phyloP scores from a whole-genome alignment of 495 filamentous ascomycete genomes.

The Trichoderma erinaceum region DNA sequence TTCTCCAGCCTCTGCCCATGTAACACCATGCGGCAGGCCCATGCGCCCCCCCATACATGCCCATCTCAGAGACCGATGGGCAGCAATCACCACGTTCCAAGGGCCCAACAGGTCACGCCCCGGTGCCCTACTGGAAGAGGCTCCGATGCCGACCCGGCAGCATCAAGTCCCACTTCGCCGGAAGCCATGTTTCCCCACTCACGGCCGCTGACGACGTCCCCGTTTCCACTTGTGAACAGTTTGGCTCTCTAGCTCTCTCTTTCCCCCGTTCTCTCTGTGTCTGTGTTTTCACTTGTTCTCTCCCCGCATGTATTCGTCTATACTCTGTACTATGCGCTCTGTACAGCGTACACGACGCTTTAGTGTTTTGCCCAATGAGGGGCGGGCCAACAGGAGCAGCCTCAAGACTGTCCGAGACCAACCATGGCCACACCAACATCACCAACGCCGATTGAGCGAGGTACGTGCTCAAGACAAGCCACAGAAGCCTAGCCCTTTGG shows the following conservation, averaged over 20 bases:
- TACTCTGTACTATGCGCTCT: no score
- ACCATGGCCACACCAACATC: background rate
- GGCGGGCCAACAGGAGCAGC: background rate
- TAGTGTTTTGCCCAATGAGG: background rate
- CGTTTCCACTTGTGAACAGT: background rate
- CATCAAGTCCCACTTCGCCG: conserved; percentile 10
- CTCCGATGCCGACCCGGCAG: background rate
- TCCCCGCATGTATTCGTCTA: no score
- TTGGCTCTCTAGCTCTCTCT: background rate
- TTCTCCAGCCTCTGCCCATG: conserved; percentile 5
- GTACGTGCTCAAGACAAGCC: background rate
- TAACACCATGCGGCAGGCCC: background rate
- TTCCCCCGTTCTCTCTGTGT: background rate
- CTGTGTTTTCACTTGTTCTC: background rate
- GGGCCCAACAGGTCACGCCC: background rate
- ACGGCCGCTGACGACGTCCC: conserved; percentile 12
- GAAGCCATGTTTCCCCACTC: background rate
- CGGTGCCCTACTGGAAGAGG: background rate
- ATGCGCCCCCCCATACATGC: background rate
- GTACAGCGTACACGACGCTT: no score
- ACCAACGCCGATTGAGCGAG: background rate
- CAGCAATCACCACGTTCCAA: background rate
- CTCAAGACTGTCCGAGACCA: background rate
- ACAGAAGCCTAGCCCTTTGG: background rate
- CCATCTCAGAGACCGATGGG: background rate